phyloP scores from a whole-genome alignment of 106 monocot species.

The Agapanthus africanus region DNA sequence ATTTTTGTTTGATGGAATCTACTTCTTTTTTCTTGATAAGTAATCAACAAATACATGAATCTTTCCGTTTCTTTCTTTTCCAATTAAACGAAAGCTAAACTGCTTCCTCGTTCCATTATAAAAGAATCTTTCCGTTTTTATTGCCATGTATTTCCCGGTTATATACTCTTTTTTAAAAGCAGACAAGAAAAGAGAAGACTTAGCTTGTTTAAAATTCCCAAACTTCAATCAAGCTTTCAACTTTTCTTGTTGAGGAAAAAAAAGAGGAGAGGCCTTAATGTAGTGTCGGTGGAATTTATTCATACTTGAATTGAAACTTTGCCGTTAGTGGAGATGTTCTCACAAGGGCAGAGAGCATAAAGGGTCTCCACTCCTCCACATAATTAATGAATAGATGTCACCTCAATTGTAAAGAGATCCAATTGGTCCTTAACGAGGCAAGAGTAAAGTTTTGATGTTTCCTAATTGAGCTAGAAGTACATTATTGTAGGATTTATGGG shows the following conservation, averaged over 20 bases:
- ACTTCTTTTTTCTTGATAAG: not conserved
- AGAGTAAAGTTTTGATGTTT: too few relatives aligned
- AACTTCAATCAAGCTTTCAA: not conserved
- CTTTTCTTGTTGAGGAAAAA: constrained; percentile 5
- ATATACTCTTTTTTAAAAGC: not conserved
- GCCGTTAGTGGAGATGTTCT: constrained; percentile 2
- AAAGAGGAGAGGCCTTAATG: not conserved
- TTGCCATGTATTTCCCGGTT: not conserved
- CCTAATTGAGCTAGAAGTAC: too few relatives aligned
- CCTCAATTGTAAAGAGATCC: constrained; percentile 9
- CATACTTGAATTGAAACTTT: not conserved
- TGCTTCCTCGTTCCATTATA: too few relatives aligned
- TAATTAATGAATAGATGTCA: not conserved
- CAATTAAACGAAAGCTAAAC: too few relatives aligned
- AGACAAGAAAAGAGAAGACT: not conserved
- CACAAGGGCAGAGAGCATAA: constrained; percentile 2
- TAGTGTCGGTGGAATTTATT: not conserved
- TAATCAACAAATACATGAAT: too few relatives aligned
- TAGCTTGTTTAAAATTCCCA: constrained; percentile 4
- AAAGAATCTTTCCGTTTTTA: constrained; percentile 2
- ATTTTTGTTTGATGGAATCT: not conserved
- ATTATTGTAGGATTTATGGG: too few relatives aligned
- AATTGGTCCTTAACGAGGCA: not conserved
- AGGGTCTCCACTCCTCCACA: not conserved
- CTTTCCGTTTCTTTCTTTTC: too few relatives aligned